These are phyloP conservation scores for Gossypium stocksii DNA, from an alignment of 345 rosid genomes.

Conservation along the genomic window DNA sequence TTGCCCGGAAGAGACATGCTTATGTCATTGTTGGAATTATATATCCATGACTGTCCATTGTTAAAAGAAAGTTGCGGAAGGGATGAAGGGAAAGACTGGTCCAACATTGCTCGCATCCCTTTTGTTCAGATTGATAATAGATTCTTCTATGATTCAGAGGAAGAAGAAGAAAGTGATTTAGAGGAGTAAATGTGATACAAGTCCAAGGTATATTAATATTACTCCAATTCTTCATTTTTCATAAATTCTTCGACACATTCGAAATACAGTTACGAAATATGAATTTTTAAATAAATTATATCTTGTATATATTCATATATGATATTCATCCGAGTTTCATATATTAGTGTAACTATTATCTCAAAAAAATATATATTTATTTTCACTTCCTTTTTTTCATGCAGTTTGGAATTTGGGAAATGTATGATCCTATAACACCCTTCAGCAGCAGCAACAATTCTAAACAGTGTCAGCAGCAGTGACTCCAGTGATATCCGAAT, in stretches of 20 bases:
- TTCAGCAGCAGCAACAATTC: no score
- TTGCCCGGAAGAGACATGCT: constrained; percentile 15
- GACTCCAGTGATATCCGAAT: no score
- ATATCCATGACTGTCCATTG: constrained; percentile 16
- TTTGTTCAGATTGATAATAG: constrained; percentile 16
- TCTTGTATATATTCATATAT: not conserved
- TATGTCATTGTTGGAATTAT: constrained; percentile 11
- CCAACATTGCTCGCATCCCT: constrained; percentile 12
- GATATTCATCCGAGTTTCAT: not conserved
- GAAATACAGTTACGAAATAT: not conserved
- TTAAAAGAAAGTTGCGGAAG: constrained; percentile 16
- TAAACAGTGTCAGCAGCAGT: no score
- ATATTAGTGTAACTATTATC: not conserved
- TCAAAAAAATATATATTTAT: not conserved
- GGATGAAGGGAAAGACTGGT: constrained; percentile 11
- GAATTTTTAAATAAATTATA: not conserved
- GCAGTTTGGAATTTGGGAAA: no score
- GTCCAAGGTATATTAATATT: not conserved
- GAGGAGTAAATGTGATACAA: not conserved
- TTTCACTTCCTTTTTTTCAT: no score
- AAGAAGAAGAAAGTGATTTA: not conserved
- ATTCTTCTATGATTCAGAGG: constrained; percentile 9
- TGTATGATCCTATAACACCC: no score
- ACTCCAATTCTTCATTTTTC: not conserved
- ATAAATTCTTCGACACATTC: not conserved